Conservation (phyloP, 805 yeast genomes). For the Sugiyamaella chiloensis region DNA sequence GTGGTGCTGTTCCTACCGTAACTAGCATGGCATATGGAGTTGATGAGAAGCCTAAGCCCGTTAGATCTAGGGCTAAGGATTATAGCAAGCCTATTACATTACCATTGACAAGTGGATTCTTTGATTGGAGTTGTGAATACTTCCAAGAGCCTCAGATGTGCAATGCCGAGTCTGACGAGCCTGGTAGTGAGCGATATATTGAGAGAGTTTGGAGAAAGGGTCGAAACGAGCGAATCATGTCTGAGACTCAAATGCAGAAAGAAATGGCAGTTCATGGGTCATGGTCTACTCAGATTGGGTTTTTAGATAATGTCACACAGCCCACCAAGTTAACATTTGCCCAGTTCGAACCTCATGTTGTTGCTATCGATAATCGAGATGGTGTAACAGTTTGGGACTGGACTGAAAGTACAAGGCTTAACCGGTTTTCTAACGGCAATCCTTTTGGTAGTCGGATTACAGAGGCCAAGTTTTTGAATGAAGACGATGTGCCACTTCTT, state of each 20-base stretch:
- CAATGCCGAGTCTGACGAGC: constrained; percentile 79
- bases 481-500: constrained; percentile 83
- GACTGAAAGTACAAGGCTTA: constrained; percentile 55
- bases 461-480: constrained; percentile 81
- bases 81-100: constrained; percentile 25
- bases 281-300: constrained; percentile 66
- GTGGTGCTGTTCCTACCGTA: constrained; percentile 20
- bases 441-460: constrained; percentile 87
- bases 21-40: constrained; percentile 32
- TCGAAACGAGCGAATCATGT: constrained; percentile 81
- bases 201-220: constrained; percentile 84
- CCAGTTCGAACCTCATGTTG: constrained; percentile 83
- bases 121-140: constrained; percentile 64
- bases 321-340: constrained; percentile 78
- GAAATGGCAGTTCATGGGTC: constrained; percentile 76
- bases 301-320: constrained; percentile 70
- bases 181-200: constrained; percentile 83
- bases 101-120: constrained; percentile 36
- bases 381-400: constrained; percentile 86
- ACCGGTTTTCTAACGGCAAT: constrained; percentile 76
- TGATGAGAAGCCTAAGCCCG: constrained; percentile 32
- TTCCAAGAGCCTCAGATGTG: constrained; percentile 96
- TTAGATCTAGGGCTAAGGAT: constrained; percentile 27
- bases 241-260: constrained; percentile 87
- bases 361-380: constrained; percentile 80